A percentile compares a stretch with the other conserved stretches of the same genome.
phyloP scores from a whole-genome alignment of 1,284 basidiomycete genomes.

The Cutaneotrichosporon spelunceum region DNA sequence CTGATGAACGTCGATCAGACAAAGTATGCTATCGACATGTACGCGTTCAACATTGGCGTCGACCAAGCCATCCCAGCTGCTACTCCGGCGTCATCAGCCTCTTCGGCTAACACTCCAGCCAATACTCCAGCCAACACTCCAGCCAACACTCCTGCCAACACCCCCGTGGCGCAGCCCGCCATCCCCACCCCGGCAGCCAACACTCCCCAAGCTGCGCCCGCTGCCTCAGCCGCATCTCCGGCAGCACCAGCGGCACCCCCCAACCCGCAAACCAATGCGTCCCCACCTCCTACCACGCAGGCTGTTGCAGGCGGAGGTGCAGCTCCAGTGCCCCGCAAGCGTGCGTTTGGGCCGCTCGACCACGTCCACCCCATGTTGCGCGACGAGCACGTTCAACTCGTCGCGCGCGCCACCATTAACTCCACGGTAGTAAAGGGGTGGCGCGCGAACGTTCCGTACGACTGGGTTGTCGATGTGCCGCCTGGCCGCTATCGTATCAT shows the following conservation, averaged over 20 bases:
- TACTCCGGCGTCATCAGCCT: neutral
- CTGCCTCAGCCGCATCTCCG: neutral
- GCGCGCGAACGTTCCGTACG: slow-evolving; percentile 25
- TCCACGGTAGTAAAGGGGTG: slow-evolving; percentile 25
- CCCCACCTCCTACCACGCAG: neutral
- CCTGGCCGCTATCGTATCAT: slow-evolving; percentile 37
- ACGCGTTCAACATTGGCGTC: slow-evolving; percentile 31
- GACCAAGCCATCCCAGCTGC: slow-evolving; percentile 11
- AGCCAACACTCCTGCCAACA: neutral
- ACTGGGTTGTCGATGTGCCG: slow-evolving; percentile 31
- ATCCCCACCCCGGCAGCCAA: neutral
- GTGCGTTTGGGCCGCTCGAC: neutral
- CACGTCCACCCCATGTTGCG: neutral
- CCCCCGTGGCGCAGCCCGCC: neutral
- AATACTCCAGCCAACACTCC: neutral
- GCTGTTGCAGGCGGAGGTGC: neutral
- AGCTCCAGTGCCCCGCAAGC: neutral
- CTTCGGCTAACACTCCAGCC: neutral
- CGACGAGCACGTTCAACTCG: neutral
- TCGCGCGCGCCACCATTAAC: slow-evolving; percentile 26
- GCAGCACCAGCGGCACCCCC: neutral
- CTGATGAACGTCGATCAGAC: neutral
- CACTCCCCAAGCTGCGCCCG: neutral
- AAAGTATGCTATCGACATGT: slow-evolving; percentile 30
- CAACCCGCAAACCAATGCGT: neutral